Conservation (phyloP, 345 rosid species). For the Conringia planisiliqua region DNA sequence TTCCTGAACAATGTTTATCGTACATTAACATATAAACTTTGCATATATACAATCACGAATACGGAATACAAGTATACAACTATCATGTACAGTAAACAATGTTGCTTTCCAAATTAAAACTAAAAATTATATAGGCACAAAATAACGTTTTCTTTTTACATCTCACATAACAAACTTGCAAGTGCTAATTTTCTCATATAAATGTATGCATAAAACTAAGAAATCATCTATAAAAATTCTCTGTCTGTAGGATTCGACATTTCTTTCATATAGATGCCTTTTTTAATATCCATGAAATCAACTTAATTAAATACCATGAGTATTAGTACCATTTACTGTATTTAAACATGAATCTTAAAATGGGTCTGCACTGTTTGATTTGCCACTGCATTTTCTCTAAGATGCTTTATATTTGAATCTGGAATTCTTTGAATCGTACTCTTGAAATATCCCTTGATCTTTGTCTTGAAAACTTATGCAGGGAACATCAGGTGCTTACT, state of each 20-base stretch:
- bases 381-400: background rate
- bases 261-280: background rate
- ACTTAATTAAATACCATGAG: background rate
- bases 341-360: background rate
- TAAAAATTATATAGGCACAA: too few relatives aligned
- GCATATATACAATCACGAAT: too few relatives aligned
- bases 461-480: slow-evolving; percentile 23
- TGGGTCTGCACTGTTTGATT: background rate
- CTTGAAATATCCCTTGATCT: background rate
- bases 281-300: background rate
- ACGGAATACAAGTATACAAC: too few relatives aligned
- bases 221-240: too few relatives aligned
- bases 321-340: background rate
- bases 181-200: too few relatives aligned
- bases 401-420: too few relatives aligned
- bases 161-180: too few relatives aligned
- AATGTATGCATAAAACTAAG: too few relatives aligned
- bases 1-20: background rate
- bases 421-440: background rate
- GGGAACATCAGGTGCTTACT: slow-evolving; percentile 68
- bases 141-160: too few relatives aligned
- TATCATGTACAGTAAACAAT: too few relatives aligned
- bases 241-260: background rate
- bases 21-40: too few relatives aligned
- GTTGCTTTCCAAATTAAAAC: too few relatives aligned